Percentiles rank a stretch among this genome's conserved stretches.
These are phyloP conservation scores for Fusarium foetens DNA, from an alignment of 2,329 filamentous ascomycete genomes.

Conservation along the genomic window DNA sequence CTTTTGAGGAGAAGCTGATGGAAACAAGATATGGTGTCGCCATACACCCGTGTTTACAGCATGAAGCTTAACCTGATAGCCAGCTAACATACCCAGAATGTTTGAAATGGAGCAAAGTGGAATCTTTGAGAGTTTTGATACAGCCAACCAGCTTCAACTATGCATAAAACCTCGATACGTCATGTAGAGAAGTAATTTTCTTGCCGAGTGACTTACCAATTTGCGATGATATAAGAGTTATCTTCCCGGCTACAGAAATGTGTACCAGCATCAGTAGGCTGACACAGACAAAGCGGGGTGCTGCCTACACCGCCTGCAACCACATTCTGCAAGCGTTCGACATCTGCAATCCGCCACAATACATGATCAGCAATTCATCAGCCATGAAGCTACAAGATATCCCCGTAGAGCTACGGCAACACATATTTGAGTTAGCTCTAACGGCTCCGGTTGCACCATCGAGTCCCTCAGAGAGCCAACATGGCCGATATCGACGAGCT, in stretches of 20 bases:
- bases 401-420: not conserved
- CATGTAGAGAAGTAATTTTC: not conserved
- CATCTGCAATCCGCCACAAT: too few relatives aligned
- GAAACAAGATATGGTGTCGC: too few relatives aligned
- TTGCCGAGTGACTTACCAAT: not conserved
- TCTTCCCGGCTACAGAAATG: too few relatives aligned
- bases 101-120: not conserved
- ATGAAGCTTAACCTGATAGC: too few relatives aligned
- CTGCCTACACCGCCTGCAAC: too few relatives aligned
- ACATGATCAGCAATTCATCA: too few relatives aligned
- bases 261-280: too few relatives aligned
- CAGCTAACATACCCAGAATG: accelerated
- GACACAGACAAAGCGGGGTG: too few relatives aligned
- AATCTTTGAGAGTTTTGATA: not conserved
- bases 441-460: not conserved
- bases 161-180: not conserved
- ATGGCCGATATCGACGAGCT: not conserved
- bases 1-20: not conserved
- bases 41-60: too few relatives aligned
- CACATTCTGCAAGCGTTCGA: too few relatives aligned
- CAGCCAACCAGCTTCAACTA: not conserved
- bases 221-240: not conserved
- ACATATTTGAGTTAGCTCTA: not conserved
- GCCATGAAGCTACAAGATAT: not conserved
- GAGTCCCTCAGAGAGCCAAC: not conserved